A percentile compares a stretch with the other conserved stretches of the same genome.
Conservation (phyloP, 257 asterid species). For the Verbascum thapsus region DNA sequence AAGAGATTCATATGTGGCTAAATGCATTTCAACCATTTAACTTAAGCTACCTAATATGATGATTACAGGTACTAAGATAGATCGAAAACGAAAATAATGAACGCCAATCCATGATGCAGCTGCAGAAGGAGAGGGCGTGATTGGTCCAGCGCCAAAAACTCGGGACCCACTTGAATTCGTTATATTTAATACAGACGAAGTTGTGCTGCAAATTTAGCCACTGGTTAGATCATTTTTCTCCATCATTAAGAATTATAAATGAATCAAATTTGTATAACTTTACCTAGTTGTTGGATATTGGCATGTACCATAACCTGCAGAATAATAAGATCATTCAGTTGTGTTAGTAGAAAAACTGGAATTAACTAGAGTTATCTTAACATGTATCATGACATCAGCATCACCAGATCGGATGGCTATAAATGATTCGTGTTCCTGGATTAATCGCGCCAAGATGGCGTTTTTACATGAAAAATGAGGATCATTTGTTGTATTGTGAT, state of each 20-base stretch:
- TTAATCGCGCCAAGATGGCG: no score
- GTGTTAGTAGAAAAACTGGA: not conserved
- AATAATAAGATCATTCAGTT: not conserved
- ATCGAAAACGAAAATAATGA: constrained; percentile 24
- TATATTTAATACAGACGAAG: constrained; percentile 63
- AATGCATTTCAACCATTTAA: not conserved
- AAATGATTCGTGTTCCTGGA: no score
- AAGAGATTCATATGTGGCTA: not conserved
- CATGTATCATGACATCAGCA: no score
- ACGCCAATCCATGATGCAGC: constrained; percentile 28
- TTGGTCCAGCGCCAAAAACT: constrained; percentile 76
- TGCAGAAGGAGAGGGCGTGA: constrained; percentile 52
- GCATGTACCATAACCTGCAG: constrained; percentile 73
- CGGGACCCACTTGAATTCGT: constrained; percentile 76
- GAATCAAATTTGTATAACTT: constrained; percentile 8
- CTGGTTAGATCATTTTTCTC: not conserved
- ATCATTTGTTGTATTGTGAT: no score
- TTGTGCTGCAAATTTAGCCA: constrained; percentile 69
- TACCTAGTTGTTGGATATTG: constrained; percentile 74
- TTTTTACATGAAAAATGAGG: no score
- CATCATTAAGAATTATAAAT: not conserved
- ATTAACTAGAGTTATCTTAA: not conserved
- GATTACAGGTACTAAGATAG: constrained; percentile 27
- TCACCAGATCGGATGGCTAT: no score
- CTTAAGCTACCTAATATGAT: constrained; percentile 18